These are phyloP conservation scores for Psilocybe subaeruginosa DNA, from an alignment of 768 basidiomycete species.

Conservation along the genomic window DNA sequence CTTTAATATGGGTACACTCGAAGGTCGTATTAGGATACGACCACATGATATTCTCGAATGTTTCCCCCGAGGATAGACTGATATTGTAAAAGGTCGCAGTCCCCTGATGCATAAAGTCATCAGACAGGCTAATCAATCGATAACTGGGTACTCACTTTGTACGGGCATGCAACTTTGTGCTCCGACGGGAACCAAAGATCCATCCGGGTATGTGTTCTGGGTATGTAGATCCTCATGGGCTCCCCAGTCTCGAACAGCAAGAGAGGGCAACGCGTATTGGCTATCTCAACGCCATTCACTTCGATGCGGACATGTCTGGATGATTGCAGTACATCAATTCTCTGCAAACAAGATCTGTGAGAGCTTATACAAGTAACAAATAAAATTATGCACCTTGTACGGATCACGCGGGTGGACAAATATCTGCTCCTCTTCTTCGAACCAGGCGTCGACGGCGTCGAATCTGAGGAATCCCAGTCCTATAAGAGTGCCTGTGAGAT, in stretches of 20 bases:
- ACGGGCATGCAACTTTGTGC: constrained; percentile 55
- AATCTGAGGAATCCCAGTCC: constrained; percentile 55
- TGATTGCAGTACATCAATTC: constrained; percentile 62
- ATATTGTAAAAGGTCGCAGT: constrained; percentile 61
- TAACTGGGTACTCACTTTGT: constrained; percentile 49
- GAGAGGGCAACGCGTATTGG: constrained; percentile 55
- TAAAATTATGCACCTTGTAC: constrained; percentile 52
- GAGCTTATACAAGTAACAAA: too few species aligned
- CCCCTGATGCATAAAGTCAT: constrained; percentile 41
- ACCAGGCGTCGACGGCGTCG: constrained; percentile 60
- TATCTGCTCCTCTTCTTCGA: constrained; percentile 69
- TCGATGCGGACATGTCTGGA: constrained; percentile 65
- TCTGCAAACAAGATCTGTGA: constrained; percentile 36
- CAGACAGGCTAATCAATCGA: not conserved
- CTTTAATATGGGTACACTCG: constrained; percentile 53
- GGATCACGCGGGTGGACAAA: constrained; percentile 68
- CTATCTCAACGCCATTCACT: constrained; percentile 63
- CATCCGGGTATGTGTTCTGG: constrained; percentile 54
- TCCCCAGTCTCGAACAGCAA: constrained; percentile 63
- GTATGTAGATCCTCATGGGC: constrained; percentile 62
- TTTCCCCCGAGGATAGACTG: constrained; percentile 44
- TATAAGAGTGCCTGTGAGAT: constrained; percentile 35
- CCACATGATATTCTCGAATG: constrained; percentile 58
- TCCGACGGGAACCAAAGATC: constrained; percentile 53
- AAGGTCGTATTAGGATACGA: constrained; percentile 58